Evolutionary conservation across 805 yeast species (phyloP), one percentile per base, ranked within the genome.

Genomic region (Blastobotrys americana): DNA sequence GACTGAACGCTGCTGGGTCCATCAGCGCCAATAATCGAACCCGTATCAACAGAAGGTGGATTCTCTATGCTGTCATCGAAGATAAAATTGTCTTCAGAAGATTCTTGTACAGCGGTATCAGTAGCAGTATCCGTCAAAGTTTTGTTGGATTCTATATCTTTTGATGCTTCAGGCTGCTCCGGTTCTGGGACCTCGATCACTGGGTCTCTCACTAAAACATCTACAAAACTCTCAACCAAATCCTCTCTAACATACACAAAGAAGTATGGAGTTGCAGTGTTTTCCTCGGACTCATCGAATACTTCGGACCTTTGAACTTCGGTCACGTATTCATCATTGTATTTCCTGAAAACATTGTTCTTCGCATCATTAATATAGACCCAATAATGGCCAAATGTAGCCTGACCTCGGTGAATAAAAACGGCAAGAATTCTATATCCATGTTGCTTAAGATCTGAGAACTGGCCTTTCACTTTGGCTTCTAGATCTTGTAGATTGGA

Each of bases 321-420:
- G 2, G 87, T 78, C n/a, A 93, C 95, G n/a, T 74, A 72, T 56
- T 93, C 97, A 66, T 93, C 98, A 58, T 93, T 93, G 63, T 93
- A 93, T 67, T 87, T 89, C 49, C 96, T 71, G 76, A 79, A 93
- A 17, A 84, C 66, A 22, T 76, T 73, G 16, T 72, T 70, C 50
- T 73, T 73, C 2, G 79, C 76, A 63, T 93, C 97, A 47, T 76
- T 78, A 50, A 93, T 89, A 60, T 90, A 93, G 15, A 90, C 77
- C 97, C 97, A 93, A 63, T 93, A 93, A 64, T 93, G 98, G 2
- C 98, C 98, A 58, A 85, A 90, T 42, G 87, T 80, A 0, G 96
- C 97, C 56, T 88, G 94, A 4, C 98, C 98, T 41, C 96, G 71
- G 62, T 93, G 98, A 39, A 93, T 87, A 59, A 93, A 93, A 4